phyloP scores from a whole-genome alignment of 352 stramenopile genomes.

The Paralagenidium karlingii region DNA sequence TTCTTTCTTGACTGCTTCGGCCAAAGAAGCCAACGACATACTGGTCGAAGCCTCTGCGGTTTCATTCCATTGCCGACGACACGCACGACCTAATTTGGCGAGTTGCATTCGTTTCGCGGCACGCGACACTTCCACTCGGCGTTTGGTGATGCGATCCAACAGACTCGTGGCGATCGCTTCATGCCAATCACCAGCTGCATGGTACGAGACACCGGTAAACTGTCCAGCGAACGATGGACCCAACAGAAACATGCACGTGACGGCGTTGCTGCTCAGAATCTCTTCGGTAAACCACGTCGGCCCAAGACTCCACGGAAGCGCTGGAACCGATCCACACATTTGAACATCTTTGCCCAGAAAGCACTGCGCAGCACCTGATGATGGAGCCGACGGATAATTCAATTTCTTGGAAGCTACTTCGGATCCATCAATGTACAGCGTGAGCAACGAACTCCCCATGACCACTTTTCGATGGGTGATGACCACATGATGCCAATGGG shows the following conservation, averaged over 20 bases:
- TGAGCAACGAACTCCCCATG: conserved; percentile 56
- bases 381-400: conserved; percentile 36
- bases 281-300: conserved; percentile 59
- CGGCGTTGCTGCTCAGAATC: conserved; percentile 19
- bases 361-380: conserved; percentile 29
- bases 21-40: conserved; percentile 15
- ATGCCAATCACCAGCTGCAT: conserved; percentile 49
- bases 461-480: conserved; percentile 60
- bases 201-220: conserved; percentile 54
- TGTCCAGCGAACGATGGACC: conserved; percentile 43
- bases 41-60: not conserved
- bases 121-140: conserved; percentile 35
- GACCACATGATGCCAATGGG: conserved; percentile 62
- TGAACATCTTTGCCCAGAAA: conserved; percentile 69
- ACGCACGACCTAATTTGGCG: conserved; percentile 21
- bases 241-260: conserved; percentile 53
- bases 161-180: conserved; percentile 46
- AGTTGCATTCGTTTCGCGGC: conserved; percentile 35
- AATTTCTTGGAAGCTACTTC: conserved; percentile 70
- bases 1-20: conserved; percentile 21
- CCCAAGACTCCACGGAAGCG: conserved; percentile 48
- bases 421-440: conserved; percentile 55
- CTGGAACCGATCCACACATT: conserved; percentile 44
- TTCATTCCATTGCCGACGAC: conserved; percentile 31
- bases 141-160: conserved; percentile 36